A percentile compares a stretch with the other conserved stretches of the same genome.
Evolutionary conservation across 2,329 filamentous ascomycete species (phyloP).

Genomic region (Claviceps cyperi): DNA sequence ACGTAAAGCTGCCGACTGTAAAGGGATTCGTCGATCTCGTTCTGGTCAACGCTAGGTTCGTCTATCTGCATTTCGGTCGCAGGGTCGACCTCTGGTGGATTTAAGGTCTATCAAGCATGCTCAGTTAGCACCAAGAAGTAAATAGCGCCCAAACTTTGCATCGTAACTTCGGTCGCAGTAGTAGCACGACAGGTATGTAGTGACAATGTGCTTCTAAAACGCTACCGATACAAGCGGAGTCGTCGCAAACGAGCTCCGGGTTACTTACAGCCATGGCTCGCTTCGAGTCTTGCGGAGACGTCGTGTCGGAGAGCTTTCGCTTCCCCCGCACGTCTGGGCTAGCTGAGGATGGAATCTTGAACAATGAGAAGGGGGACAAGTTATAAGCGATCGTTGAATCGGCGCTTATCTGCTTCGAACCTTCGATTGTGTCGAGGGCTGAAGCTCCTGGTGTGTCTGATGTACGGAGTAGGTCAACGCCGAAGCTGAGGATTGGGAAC

Average conservation of each 20-base stretch:
- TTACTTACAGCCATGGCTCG: slow-evolving; percentile 47
- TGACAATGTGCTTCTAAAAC: not conserved
- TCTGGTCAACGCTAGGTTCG: slow-evolving; percentile 37
- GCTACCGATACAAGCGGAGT: not conserved
- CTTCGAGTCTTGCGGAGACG: slow-evolving; percentile 41
- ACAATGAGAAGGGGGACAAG: not conserved
- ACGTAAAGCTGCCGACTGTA: slow-evolving; percentile 64
- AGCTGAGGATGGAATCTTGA: slow-evolving; percentile 21
- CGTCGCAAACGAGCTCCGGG: not conserved
- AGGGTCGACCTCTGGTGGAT: slow-evolving; percentile 44
- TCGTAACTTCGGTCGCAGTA: not conserved
- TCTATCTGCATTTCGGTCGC: slow-evolving; percentile 53
- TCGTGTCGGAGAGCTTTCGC: slow-evolving; percentile 50
- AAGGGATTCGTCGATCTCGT: slow-evolving; percentile 57
- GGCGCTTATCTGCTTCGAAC: not conserved
- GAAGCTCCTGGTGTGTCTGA: not conserved
- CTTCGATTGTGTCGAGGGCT: not conserved
- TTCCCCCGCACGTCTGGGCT: slow-evolving; percentile 45
- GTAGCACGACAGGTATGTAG: not conserved
- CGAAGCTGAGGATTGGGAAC: not conserved
- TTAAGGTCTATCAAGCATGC: slow-evolving; percentile 27
- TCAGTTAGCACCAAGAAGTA: slow-evolving; percentile 4
- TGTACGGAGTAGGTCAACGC: not conserved
- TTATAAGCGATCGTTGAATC: not conserved
- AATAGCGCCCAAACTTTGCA: not conserved